Evolutionary conservation across 2,329 filamentous ascomycete genomes (phyloP).

Genomic region (Drechslerella stenobrocha): DNA sequence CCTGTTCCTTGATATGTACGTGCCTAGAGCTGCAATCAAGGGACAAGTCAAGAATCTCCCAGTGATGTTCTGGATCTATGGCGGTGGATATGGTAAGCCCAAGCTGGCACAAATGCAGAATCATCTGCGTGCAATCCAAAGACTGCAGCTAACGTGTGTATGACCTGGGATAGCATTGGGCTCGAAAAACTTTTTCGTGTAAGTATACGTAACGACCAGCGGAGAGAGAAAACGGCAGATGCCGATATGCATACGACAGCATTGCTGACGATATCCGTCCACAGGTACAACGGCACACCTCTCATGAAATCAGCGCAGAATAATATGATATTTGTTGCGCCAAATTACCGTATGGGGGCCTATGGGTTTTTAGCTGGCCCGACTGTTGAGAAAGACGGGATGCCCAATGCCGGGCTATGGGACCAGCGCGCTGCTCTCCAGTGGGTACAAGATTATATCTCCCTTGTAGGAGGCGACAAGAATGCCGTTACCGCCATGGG

Average conservation of each 20-base stretch:
- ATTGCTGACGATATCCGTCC: background rate
- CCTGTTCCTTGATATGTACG: slow-evolving; percentile 60
- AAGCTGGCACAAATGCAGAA: background rate
- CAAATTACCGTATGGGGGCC: slow-evolving; percentile 60
- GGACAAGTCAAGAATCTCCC: slow-evolving; percentile 56
- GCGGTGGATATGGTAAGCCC: slow-evolving; percentile 57
- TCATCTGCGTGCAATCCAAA: background rate
- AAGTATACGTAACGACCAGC: background rate
- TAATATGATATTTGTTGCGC: slow-evolving; percentile 58
- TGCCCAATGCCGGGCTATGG: slow-evolving; percentile 58
- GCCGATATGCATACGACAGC: background rate
- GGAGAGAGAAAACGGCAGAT: background rate
- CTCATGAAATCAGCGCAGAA: slow-evolving; percentile 54
- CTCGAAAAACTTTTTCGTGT: slow-evolving; percentile 51
- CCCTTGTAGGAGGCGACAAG: slow-evolving; percentile 59
- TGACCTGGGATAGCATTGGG: slow-evolving; percentile 44
- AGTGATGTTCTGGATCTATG: slow-evolving; percentile 59
- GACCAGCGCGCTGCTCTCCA: slow-evolving; percentile 59
- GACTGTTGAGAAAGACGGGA: slow-evolving; percentile 57
- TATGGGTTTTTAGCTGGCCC: slow-evolving; percentile 60
- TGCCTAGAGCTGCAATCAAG: slow-evolving; percentile 57
- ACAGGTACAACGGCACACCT: slow-evolving; percentile 49
- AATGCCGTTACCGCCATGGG: slow-evolving; percentile 60
- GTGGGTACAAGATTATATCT: slow-evolving; percentile 60
- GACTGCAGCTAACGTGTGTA: slow-evolving; percentile 3